These are phyloP conservation scores for Mycena chlorophos DNA, from an alignment of 768 basidiomycete genomes.

Conservation along the genomic window DNA sequence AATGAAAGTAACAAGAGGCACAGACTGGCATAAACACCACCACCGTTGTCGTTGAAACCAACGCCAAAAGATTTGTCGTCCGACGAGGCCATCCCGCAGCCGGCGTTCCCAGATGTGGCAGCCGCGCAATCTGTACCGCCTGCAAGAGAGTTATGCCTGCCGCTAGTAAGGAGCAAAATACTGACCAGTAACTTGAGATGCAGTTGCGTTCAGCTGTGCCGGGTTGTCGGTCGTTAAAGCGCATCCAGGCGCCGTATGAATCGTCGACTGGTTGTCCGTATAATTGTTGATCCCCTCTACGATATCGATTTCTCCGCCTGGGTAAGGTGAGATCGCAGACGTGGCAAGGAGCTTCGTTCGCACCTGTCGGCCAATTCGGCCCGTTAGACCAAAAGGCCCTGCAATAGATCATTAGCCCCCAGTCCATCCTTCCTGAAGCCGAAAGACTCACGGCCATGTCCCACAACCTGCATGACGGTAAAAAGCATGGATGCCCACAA, in stretches of 20 bases:
- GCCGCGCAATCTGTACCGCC: constrained; percentile 74
- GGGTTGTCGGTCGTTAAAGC: constrained; percentile 51
- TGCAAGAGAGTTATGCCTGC: too few relatives aligned
- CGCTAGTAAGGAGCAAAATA: too few relatives aligned
- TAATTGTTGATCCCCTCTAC: constrained; percentile 82
- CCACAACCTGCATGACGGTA: too few relatives aligned
- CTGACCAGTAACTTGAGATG: constrained; percentile 58
- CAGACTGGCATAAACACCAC: constrained; percentile 90
- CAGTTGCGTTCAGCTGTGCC: constrained; percentile 54
- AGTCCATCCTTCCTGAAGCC: not conserved
- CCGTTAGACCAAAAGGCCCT: constrained; percentile 45
- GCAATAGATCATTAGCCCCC: not conserved
- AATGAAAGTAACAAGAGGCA: constrained; percentile 26
- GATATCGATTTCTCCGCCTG: constrained; percentile 61
- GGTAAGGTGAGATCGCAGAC: not conserved
- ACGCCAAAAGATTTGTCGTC: constrained; percentile 71
- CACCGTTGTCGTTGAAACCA: constrained; percentile 81
- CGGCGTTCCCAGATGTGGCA: constrained; percentile 67
- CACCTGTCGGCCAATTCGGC: constrained; percentile 66
- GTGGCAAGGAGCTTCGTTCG: constrained; percentile 37
- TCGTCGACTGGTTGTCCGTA: constrained; percentile 78
- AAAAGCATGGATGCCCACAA: too few relatives aligned
- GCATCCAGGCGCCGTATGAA: constrained; percentile 78
- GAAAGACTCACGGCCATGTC: constrained; percentile 46
- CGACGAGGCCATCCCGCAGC: constrained; percentile 75